phyloP scores from a whole-genome alignment of 352 stramenopile genomes.

The Globisporangium rhizosaccharum region DNA sequence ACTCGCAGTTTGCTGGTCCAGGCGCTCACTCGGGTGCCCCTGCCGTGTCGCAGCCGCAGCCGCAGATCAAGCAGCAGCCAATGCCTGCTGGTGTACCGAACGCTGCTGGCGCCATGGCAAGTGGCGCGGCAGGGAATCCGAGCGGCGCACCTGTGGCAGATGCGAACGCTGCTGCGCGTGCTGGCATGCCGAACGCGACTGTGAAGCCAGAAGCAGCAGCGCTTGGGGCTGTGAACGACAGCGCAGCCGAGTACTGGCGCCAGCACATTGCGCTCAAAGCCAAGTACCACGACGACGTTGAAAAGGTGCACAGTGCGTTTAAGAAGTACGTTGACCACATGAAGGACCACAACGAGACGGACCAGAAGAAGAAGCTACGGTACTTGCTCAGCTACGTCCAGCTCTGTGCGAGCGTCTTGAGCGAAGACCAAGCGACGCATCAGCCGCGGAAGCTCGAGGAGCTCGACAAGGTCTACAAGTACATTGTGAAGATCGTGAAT shows the following conservation, averaged over 20 bases:
- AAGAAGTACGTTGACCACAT: constrained; percentile 88
- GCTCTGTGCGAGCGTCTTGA: constrained; percentile 71
- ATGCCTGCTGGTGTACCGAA: neutral
- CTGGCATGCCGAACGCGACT: constrained; percentile 1
- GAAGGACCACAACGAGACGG: constrained; percentile 80
- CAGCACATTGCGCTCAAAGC: constrained; percentile 70
- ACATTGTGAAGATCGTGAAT: constrained; percentile 86
- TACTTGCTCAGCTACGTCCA: constrained; percentile 83
- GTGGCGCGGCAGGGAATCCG: constrained; percentile 3
- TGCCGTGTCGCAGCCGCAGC: constrained; percentile 12
- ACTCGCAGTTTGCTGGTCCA: constrained; percentile 27
- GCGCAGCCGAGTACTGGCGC: constrained; percentile 67
- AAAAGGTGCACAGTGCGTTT: constrained; percentile 82
- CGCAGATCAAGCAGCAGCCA: constrained; percentile 13
- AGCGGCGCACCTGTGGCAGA: neutral
- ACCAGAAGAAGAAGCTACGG: constrained; percentile 84
- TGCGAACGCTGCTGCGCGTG: neutral
- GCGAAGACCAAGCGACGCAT: constrained; percentile 68
- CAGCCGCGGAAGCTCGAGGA: constrained; percentile 74
- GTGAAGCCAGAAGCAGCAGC: constrained; percentile 11
- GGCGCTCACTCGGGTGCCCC: neutral
- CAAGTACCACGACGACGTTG: constrained; percentile 81
- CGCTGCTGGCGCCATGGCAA: constrained; percentile 15
- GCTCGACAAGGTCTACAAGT: constrained; percentile 87
- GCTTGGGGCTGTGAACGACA: constrained; percentile 26